These are phyloP conservation scores for Penicillium nucicola DNA, from an alignment of 495 filamentous ascomycete species.

Conservation along the genomic window DNA sequence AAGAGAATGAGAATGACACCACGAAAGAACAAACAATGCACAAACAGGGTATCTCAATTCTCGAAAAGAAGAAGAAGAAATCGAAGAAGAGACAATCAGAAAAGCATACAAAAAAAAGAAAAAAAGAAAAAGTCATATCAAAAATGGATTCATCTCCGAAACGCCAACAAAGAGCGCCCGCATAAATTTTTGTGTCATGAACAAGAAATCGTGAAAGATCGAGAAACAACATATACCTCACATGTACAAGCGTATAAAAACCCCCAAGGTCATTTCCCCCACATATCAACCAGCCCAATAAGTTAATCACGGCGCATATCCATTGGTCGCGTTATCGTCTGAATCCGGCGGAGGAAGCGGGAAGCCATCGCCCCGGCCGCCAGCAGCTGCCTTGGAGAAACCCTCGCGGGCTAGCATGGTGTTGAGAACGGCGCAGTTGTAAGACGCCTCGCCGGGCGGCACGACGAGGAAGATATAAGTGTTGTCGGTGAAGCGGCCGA, in stretches of 20 bases:
- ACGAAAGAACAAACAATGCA: slow-evolving; percentile 2
- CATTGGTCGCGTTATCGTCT: slow-evolving; percentile 23
- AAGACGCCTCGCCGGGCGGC: slow-evolving; percentile 80
- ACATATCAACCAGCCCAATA: not conserved
- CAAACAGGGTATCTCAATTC: slow-evolving; percentile 23
- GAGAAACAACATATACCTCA: not conserved
- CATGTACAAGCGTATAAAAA: not conserved
- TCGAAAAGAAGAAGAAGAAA: slow-evolving; percentile 1
- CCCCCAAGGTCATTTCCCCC: not conserved
- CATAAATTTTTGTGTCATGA: slow-evolving; percentile 7
- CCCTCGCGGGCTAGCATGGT: slow-evolving; percentile 78
- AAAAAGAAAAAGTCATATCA: slow-evolving; percentile 1
- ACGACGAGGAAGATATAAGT: slow-evolving; percentile 92
- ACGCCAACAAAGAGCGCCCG: slow-evolving; percentile 26
- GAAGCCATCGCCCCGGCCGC: slow-evolving; percentile 42
- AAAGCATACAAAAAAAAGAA: slow-evolving; percentile 4
- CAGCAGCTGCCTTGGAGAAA: slow-evolving; percentile 54
- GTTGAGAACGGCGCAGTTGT: slow-evolving; percentile 86
- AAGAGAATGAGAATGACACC: not conserved
- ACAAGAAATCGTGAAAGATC: not conserved
- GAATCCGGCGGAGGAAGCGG: slow-evolving; percentile 38
- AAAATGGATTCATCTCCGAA: slow-evolving; percentile 20
- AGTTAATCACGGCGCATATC: not conserved
- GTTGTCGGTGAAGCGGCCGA: slow-evolving; percentile 90
- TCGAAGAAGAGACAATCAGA: not conserved